Evolutionary conservation across 495 filamentous ascomycete species (phyloP).

Genomic region (Poronia punctata): DNA sequence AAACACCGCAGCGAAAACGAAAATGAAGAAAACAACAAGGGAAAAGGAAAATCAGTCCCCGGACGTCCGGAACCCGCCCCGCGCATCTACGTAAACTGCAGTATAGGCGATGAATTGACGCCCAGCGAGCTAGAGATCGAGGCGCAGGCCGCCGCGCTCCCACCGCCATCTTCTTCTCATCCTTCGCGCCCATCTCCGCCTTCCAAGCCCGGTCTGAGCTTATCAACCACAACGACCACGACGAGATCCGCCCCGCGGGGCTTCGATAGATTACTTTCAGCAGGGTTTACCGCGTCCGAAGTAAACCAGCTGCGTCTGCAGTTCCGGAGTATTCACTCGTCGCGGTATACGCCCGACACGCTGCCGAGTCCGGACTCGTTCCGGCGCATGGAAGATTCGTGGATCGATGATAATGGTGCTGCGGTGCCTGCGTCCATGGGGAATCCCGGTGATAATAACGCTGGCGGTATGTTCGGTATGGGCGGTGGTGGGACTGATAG

Average conservation of each 20-base stretch:
- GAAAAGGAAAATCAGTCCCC: slow-evolving; percentile 46
- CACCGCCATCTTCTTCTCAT: slow-evolving; percentile 6
- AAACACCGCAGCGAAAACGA: slow-evolving; percentile 22
- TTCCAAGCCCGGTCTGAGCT: background rate
- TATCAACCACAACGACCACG: slow-evolving; percentile 16
- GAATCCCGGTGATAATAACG: slow-evolving; percentile 25
- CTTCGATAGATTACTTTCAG: slow-evolving; percentile 76
- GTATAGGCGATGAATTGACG: slow-evolving; percentile 68
- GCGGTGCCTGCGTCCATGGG: slow-evolving; percentile 28
- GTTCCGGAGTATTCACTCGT: slow-evolving; percentile 71
- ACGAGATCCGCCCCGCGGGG: slow-evolving; percentile 65
- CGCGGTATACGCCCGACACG: slow-evolving; percentile 73
- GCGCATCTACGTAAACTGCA: slow-evolving; percentile 82
- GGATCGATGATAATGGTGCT: slow-evolving; percentile 71
- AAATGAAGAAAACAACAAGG: slow-evolving; percentile 17
- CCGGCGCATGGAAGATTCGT: slow-evolving; percentile 74
- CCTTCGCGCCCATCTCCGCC: background rate
- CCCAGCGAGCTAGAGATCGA: slow-evolving; percentile 63
- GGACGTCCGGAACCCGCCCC: slow-evolving; percentile 21
- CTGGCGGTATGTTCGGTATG: slow-evolving; percentile 26
- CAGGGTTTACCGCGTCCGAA: slow-evolving; percentile 75
- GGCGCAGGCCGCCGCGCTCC: slow-evolving; percentile 36
- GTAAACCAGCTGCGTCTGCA: slow-evolving; percentile 76
- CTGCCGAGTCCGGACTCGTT: slow-evolving; percentile 58
- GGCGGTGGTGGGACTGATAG: slow-evolving; percentile 36